A percentile compares a stretch with the other conserved stretches of the same genome.
These are phyloP conservation scores for Pleurotus platypus DNA, from an alignment of 768 basidiomycete genomes.

Conservation along the genomic window DNA sequence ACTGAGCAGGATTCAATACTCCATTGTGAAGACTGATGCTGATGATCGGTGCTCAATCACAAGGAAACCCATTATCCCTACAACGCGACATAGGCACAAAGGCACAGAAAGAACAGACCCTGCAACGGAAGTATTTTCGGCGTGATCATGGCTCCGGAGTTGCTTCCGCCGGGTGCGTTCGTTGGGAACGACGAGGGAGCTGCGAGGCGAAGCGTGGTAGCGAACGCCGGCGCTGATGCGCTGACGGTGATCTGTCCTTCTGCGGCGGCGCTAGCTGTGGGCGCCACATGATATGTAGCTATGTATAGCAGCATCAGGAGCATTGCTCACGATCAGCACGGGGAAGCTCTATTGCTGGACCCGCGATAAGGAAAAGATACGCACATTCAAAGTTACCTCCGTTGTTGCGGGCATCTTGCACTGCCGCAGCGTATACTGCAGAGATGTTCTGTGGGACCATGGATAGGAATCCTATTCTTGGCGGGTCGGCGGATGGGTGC, in stretches of 20 bases:
- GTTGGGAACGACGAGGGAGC: slow-evolving; percentile 7
- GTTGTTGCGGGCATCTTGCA: slow-evolving; percentile 30
- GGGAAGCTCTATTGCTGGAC: neutral
- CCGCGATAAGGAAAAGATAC: slow-evolving; percentile 2
- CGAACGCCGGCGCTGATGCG: slow-evolving; percentile 6
- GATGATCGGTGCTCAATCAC: too few species aligned
- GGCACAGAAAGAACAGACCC: too few species aligned
- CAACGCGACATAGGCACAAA: too few species aligned
- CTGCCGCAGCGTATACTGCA: slow-evolving; percentile 30
- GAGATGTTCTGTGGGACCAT: slow-evolving; percentile 54
- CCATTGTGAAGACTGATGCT: too few species aligned
- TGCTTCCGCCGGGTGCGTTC: neutral
- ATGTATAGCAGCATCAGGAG: neutral
- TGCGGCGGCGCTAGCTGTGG: slow-evolving; percentile 27
- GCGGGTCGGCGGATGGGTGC: slow-evolving; percentile 62
- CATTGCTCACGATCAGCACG: neutral
- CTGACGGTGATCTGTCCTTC: slow-evolving; percentile 17
- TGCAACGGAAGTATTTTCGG: neutral
- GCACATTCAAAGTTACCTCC: slow-evolving; percentile 36
- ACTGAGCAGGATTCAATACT: too few species aligned
- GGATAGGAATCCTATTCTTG: slow-evolving; percentile 65
- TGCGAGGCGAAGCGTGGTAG: slow-evolving; percentile 7
- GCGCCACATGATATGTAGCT: slow-evolving; percentile 32
- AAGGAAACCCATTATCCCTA: too few species aligned
- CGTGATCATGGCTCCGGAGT: neutral